A percentile compares a stretch with the other conserved stretches of the same genome.
These are phyloP conservation scores for Arthroderma sp. DNA, from an alignment of 2,329 filamentous ascomycete genomes.

Conservation along the genomic window DNA sequence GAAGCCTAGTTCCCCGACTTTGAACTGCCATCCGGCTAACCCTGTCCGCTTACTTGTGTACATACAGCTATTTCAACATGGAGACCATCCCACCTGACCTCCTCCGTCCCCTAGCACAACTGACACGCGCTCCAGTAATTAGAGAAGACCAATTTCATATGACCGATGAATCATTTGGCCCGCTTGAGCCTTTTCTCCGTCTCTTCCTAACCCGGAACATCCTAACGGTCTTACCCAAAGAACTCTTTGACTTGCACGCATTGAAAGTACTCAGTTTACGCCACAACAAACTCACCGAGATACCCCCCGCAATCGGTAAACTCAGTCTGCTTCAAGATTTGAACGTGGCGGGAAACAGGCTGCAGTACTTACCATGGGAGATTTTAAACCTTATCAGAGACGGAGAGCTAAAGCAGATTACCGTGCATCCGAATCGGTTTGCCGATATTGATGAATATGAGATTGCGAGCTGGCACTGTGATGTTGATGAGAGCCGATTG, in stretches of 20 bases:
- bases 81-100: slow-evolving; percentile 21
- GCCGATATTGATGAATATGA: slow-evolving; percentile 10
- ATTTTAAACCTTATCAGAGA: slow-evolving; percentile 28
- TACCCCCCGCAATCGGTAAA: slow-evolving; percentile 29
- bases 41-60: not conserved
- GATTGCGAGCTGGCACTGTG: slow-evolving; percentile 22
- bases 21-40: not conserved
- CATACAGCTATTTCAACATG: slow-evolving; percentile 21
- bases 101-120: slow-evolving; percentile 24
- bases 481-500: slow-evolving; percentile 7
- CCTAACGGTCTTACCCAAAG: slow-evolving; percentile 23
- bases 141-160: slow-evolving; percentile 12
- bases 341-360: slow-evolving; percentile 33
- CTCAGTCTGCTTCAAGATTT: slow-evolving; percentile 30
- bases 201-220: slow-evolving; percentile 33
- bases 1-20: not conserved
- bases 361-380: slow-evolving; percentile 33
- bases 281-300: slow-evolving; percentile 30
- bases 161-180: slow-evolving; percentile 25
- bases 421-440: slow-evolving; percentile 29
- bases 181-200: slow-evolving; percentile 29
- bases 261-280: slow-evolving; percentile 34
- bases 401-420: slow-evolving; percentile 26
- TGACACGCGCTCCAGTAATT: slow-evolving; percentile 26
- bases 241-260: slow-evolving; percentile 29